Percentiles rank a stretch among this genome's conserved stretches.
Evolutionary conservation across 805 yeast genomes (phyloP).

Genomic region (Candida qinlingensis): DNA sequence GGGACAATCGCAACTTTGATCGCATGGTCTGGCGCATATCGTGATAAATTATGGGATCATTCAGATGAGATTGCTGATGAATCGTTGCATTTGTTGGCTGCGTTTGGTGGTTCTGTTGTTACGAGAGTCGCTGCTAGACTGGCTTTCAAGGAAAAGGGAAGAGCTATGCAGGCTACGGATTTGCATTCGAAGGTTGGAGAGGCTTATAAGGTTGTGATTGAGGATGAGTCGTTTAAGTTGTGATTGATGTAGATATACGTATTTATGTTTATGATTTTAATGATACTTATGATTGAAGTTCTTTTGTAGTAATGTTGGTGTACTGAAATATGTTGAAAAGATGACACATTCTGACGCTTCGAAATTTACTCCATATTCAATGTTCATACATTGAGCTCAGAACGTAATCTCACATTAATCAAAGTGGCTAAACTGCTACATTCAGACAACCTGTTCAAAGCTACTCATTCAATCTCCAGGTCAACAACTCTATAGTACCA

Average conservation of each 20-base stretch:
- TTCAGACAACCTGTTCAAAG: no score
- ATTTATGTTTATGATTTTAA: background rate
- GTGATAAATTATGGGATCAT: conserved; percentile 52
- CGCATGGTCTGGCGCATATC: conserved; percentile 73
- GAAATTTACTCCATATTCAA: no score
- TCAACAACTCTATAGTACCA: no score
- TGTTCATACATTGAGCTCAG: no score
- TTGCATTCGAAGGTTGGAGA: conserved; percentile 62
- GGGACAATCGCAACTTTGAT: conserved; percentile 81
- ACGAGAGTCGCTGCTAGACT: conserved; percentile 59
- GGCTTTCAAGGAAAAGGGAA: conserved; percentile 61
- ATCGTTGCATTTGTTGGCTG: conserved; percentile 43
- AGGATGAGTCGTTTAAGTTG: background rate
- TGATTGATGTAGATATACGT: background rate
- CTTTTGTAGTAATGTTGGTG: no score
- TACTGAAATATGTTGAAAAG: no score
- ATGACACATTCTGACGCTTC: no score
- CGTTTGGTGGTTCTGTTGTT: conserved; percentile 65
- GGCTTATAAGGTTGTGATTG: conserved; percentile 38
- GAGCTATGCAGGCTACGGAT: conserved; percentile 85
- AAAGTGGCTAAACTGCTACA: no score
- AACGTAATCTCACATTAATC: no score
- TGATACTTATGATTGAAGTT: no score
- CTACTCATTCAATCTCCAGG: no score
- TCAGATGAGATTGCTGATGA: conserved; percentile 26